Conservation (phyloP, 2,329 filamentous ascomycete species). For the Fusarium mangiferae region DNA sequence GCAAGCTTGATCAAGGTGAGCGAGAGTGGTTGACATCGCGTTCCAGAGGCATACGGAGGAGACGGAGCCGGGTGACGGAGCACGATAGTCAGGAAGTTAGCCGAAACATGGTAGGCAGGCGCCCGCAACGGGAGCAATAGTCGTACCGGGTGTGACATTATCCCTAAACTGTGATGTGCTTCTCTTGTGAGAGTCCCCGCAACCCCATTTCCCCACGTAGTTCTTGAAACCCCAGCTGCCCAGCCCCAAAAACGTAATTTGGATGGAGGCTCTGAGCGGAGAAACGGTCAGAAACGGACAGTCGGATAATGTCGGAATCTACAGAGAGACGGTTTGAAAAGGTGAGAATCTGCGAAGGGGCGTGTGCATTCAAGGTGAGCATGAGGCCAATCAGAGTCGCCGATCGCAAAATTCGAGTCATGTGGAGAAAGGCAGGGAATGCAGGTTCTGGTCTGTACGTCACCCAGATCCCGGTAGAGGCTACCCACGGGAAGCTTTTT, state of each 20-base stretch:
- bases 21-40: slow-evolving; percentile 9
- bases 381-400: slow-evolving; percentile 23
- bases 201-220: slow-evolving; percentile 32
- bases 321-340: slow-evolving; percentile 6
- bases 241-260: slow-evolving; percentile 41
- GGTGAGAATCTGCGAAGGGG: slow-evolving; percentile 22
- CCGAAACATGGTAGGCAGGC: slow-evolving; percentile 37
- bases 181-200: slow-evolving; percentile 10
- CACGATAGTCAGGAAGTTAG: slow-evolving; percentile 43
- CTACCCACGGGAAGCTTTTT: slow-evolving; percentile 33
- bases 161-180: background rate
- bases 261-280: slow-evolving; percentile 39
- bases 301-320: slow-evolving; percentile 39
- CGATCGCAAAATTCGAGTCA: background rate
- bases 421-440: slow-evolving; percentile 30
- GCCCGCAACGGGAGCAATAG: slow-evolving; percentile 35
- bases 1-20: slow-evolving; percentile 14
- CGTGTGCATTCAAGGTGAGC: slow-evolving; percentile 21
- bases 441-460: slow-evolving; percentile 33
- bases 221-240: slow-evolving; percentile 21
- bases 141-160: slow-evolving; percentile 19
- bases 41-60: slow-evolving; percentile 34
- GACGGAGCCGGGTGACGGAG: slow-evolving; percentile 35
- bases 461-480: slow-evolving; percentile 34
- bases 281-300: slow-evolving; percentile 37